Evolutionary conservation across 805 yeast genomes (phyloP), one percentile per base, ranked within the genome.

Genomic region (Kurtzmaniella fragi): DNA sequence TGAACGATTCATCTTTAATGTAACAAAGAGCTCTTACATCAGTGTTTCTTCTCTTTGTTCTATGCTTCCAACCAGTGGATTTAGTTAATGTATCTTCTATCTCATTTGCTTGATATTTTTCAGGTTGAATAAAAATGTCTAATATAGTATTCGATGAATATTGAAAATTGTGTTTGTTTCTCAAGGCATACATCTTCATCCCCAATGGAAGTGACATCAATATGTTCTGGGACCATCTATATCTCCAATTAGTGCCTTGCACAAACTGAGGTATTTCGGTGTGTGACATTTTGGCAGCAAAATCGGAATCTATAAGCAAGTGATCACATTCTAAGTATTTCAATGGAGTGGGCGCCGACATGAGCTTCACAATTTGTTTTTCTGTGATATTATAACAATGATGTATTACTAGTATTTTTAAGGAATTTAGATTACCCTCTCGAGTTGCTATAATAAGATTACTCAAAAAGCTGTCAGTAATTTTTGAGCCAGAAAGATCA

Each of bases 401-500:
- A 17, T 40, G 37, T 1, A 67, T 15, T 14, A 49, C 38, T 3
- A 67, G 37, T 5, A 61, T 39, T 28, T 52, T 45, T 14, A 67
- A 45, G 6, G 44, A 45, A 2, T 47, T 34, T 2, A 59, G 16
- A 27, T 44, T 45, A 30, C 43, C 48, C 15, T 49, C 44, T n/a
- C 39, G 38, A 14, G 56, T 38, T 34, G 51, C 40, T 10, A 45
- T 31, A 9, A 42, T 32, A n/a, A 67, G 39, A 17, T 57, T 56
- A 33, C 50, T 45, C 4, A 67, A 33, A 25, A 54, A 59, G 28
- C 44, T 54, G 44, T 66, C 71, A 45, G 64, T 64, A 9, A 67
- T 48, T 9, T 38, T 32, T 0, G 33, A 33, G 28, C 50, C 52
- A 27, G 72, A 64, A 9, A 68, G 31, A 40, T 64, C 59, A 26